Conservation (phyloP, 805 yeast genomes). For the Monosporozyma aquatica region DNA sequence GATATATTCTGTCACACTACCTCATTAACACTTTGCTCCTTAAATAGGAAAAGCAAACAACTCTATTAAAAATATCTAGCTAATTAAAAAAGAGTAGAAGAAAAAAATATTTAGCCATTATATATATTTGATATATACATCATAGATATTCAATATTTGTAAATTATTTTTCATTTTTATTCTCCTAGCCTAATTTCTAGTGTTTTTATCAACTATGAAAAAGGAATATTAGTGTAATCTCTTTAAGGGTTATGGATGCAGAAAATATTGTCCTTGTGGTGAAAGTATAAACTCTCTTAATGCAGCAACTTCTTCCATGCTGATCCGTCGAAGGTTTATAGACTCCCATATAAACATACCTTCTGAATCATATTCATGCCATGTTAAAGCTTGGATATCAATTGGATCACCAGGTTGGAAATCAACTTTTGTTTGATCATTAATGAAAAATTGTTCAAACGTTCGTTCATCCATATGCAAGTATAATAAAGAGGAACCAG, state of each 20-base stretch:
- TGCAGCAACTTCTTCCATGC: slow-evolving; percentile 8
- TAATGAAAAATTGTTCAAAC: not conserved
- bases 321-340: slow-evolving; percentile 9
- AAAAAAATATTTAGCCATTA: too few species aligned
- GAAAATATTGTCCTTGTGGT: slow-evolving; percentile 1
- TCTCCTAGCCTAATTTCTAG: too few species aligned
- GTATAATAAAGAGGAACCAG: too few species aligned
- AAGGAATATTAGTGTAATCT: not conserved
- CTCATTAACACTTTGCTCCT: too few species aligned
- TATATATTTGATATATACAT: too few species aligned
- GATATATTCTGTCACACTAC: too few species aligned
- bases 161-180: too few species aligned
- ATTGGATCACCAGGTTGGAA: slow-evolving; percentile 13
- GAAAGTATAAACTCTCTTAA: slow-evolving; percentile 9
- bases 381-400: slow-evolving; percentile 10
- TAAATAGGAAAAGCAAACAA: too few species aligned
- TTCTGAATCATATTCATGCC: slow-evolving; percentile 3
- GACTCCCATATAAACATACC: slow-evolving; percentile 9
- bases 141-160: too few species aligned
- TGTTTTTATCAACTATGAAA: too few species aligned
- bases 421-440: not conserved
- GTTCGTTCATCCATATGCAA: not conserved
- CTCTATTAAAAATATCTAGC: too few species aligned
- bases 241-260: not conserved
- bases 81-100: too few species aligned